phyloP scores from a whole-genome alignment of 345 rosid genomes.

The Eucalyptus caleyi region DNA sequence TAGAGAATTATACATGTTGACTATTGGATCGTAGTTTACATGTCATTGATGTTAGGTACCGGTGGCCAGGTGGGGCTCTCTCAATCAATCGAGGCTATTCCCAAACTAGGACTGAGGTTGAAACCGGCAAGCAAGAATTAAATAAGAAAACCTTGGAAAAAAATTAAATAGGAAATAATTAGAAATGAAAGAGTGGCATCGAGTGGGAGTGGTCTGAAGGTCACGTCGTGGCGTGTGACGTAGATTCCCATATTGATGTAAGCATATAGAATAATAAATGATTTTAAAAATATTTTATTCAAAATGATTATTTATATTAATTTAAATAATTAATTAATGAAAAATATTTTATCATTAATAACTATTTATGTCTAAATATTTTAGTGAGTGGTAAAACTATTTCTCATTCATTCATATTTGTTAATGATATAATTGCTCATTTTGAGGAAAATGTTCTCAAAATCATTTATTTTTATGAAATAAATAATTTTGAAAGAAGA shows the following conservation, averaged over 20 bases:
- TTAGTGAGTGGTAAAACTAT: accelerated
- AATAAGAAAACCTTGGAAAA: not conserved
- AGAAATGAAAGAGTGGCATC: not conserved
- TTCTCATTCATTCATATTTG: too few species aligned
- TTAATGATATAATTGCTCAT: too few species aligned
- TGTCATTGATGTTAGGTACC: not conserved
- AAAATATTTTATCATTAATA: accelerated
- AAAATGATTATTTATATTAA: accelerated
- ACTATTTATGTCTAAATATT: not conserved
- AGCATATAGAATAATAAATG: not conserved
- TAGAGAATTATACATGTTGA: not conserved
- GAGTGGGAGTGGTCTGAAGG: not conserved
- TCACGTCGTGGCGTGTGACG: not conserved
- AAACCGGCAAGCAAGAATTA: not conserved
- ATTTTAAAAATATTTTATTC: not conserved
- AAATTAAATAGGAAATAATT: not conserved
- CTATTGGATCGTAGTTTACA: not conserved
- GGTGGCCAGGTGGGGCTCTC: not conserved
- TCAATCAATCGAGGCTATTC: not conserved
- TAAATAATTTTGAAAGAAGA: not conserved
- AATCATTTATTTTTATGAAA: too few species aligned
- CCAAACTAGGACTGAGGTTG: not conserved
- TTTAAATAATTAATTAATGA: accelerated
- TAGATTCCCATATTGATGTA: not conserved
- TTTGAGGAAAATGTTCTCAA: too few species aligned